phyloP scores from a whole-genome alignment of 805 yeast species.

The Candida koratica region DNA sequence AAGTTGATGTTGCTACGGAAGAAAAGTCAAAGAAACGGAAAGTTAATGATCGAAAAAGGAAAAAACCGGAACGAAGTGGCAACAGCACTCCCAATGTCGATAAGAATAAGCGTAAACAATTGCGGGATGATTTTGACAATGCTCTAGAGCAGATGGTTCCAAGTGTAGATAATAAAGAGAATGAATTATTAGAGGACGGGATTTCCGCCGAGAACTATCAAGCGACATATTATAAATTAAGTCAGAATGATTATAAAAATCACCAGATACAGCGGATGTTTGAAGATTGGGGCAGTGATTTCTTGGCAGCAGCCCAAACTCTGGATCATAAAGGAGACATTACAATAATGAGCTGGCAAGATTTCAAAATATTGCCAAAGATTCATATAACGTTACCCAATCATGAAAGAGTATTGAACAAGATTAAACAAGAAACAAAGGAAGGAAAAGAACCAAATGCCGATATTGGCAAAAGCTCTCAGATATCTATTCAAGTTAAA shows the following conservation, averaged over 20 bases:
- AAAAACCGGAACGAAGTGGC: slow-evolving; percentile 9
- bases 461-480: slow-evolving; percentile 17
- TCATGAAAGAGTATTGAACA: slow-evolving; percentile 23
- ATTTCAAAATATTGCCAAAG: slow-evolving; percentile 28
- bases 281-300: slow-evolving; percentile 20
- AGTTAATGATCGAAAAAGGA: slow-evolving; percentile 23
- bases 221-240: slow-evolving; percentile 47
- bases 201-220: slow-evolving; percentile 46
- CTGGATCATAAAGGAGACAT: slow-evolving; percentile 10
- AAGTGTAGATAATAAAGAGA: slow-evolving; percentile 34
- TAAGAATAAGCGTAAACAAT: slow-evolving; percentile 12
- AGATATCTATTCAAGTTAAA: slow-evolving; percentile 45
- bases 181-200: slow-evolving; percentile 40
- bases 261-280: slow-evolving; percentile 25
- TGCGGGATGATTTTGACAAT: slow-evolving; percentile 14
- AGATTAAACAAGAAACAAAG: background rate
- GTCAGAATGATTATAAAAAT: slow-evolving; percentile 43
- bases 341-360: slow-evolving; percentile 21
- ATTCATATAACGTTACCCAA: slow-evolving; percentile 33
- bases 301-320: slow-evolving; percentile 9
- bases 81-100: slow-evolving; percentile 10
- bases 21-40: slow-evolving; percentile 20
- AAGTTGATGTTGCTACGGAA: slow-evolving; percentile 12
- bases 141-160: background rate
- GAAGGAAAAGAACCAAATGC: slow-evolving; percentile 12